These are phyloP conservation scores for Conticribra guillardii DNA, from an alignment of 108 stramenopile genomes.

Conservation along the genomic window DNA sequence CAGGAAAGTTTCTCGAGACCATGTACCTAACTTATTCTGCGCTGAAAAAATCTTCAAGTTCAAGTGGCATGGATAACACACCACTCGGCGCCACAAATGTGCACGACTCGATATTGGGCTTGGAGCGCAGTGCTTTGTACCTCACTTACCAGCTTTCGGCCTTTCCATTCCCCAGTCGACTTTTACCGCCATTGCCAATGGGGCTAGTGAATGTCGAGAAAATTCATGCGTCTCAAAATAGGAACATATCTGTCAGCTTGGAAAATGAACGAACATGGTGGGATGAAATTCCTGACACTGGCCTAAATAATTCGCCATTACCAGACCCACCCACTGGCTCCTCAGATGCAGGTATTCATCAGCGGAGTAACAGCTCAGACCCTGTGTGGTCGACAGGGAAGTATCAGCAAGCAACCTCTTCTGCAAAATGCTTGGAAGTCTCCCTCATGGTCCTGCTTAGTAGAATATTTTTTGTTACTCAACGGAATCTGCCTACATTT, in stretches of 20 bases:
- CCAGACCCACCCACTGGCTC: conserved; percentile 41
- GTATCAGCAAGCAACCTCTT: conserved; percentile 26
- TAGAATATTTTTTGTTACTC: conserved; percentile 15
- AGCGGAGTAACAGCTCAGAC: neutral
- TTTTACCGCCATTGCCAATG: conserved; percentile 36
- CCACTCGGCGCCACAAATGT: neutral
- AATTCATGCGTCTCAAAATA: conserved; percentile 31
- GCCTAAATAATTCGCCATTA: conserved; percentile 12
- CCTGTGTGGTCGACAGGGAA: conserved; percentile 25
- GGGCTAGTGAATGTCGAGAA: conserved; percentile 33
- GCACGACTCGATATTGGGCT: conserved; percentile 10
- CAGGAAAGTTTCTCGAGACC: conserved; percentile 17
- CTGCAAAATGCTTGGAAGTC: conserved; percentile 33
- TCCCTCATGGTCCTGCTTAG: conserved; percentile 30
- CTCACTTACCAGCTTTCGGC: conserved; percentile 28
- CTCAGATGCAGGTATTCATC: conserved; percentile 3
- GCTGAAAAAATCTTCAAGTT: conserved; percentile 13
- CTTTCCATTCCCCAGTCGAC: conserved; percentile 34
- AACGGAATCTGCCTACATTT: conserved; percentile 19
- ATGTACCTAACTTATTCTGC: conserved; percentile 28
- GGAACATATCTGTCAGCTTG: conserved; percentile 7
- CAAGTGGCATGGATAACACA: conserved; percentile 5
- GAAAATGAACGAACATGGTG: conserved; percentile 28
- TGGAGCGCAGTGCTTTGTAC: conserved; percentile 35
- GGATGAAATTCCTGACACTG: conserved; percentile 22